phyloP scores from a whole-genome alignment of 2,329 filamentous ascomycete genomes.

The Botrytis elliptica region DNA sequence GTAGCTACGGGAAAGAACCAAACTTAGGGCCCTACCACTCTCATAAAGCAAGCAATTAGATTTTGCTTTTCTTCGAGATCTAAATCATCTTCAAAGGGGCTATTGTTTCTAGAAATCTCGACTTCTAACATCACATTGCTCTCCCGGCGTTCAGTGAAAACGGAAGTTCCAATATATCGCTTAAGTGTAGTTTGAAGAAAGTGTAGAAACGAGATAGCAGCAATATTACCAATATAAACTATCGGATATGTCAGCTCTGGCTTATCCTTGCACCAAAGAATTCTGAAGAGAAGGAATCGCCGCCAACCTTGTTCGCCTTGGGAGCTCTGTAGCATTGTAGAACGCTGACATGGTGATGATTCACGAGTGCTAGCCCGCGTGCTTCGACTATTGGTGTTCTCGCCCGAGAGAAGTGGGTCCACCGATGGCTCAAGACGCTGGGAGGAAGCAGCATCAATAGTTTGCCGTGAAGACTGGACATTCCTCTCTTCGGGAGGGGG shows the following conservation, averaged over 20 bases:
- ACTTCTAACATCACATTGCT: constrained; percentile 12
- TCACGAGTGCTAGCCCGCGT: constrained; percentile 1
- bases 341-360: constrained; percentile 6
- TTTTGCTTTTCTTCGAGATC: constrained; percentile 2
- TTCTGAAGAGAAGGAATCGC: background rate
- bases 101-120: constrained; percentile 13
- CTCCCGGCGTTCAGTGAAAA: constrained; percentile 21
- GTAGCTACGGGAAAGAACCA: background rate
- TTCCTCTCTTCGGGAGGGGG: background rate
- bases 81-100: constrained; percentile 10
- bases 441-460: background rate
- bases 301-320: constrained; percentile 13
- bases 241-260: constrained; percentile 8
- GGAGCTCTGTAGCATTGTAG: constrained; percentile 8
- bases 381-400: background rate
- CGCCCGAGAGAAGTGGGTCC: background rate
- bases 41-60: constrained; percentile 6
- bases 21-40: background rate
- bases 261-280: background rate
- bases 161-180: constrained; percentile 24
- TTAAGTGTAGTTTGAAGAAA: constrained; percentile 23
- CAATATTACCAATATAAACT: constrained; percentile 27
- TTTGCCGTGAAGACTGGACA: background rate
- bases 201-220: constrained; percentile 25
- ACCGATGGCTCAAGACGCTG: background rate